A percentile compares a stretch with the other conserved stretches of the same genome.
Evolutionary conservation across 2,329 filamentous ascomycete species (phyloP).

Genomic region (Hypoxylon sp.): DNA sequence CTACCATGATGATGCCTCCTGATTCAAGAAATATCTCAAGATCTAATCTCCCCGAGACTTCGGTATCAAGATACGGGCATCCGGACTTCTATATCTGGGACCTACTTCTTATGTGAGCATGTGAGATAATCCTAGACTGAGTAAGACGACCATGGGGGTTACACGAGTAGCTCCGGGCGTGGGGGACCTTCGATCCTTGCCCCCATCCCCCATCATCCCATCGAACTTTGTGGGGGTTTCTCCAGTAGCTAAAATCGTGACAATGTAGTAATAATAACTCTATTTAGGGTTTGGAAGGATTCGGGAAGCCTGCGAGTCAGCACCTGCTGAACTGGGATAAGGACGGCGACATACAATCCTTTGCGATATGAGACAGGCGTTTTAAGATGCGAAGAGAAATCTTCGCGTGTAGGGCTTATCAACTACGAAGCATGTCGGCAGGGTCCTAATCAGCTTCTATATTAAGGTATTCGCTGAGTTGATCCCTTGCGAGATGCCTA

Average conservation of each 20-base stretch:
- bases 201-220: constrained; percentile 11
- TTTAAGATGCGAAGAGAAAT: constrained; percentile 27
- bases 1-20: constrained; percentile 1
- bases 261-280: constrained; percentile 34
- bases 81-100: constrained; percentile 30
- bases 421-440: constrained; percentile 14
- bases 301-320: constrained; percentile 22
- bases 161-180: constrained; percentile 36
- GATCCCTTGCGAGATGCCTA: constrained; percentile 17
- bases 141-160: constrained; percentile 27
- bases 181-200: constrained; percentile 6
- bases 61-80: constrained; percentile 23
- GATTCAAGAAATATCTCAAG: constrained; percentile 23
- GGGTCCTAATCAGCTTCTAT: constrained; percentile 21
- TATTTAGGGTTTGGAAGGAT: constrained; percentile 30
- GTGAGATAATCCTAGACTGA: constrained; percentile 21
- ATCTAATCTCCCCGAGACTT: constrained; percentile 12
- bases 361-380: constrained; percentile 27
- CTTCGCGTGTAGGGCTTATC: constrained; percentile 37
- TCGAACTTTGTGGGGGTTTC: constrained; percentile 24
- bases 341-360: constrained; percentile 23
- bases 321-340: constrained; percentile 32
- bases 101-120: constrained; percentile 14
- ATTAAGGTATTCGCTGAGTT: constrained; percentile 16
- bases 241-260: constrained; percentile 32